Evolutionary conservation across 202 grass and related monocot species (phyloP).

Genomic region (Hordeum pubiflorum): DNA sequence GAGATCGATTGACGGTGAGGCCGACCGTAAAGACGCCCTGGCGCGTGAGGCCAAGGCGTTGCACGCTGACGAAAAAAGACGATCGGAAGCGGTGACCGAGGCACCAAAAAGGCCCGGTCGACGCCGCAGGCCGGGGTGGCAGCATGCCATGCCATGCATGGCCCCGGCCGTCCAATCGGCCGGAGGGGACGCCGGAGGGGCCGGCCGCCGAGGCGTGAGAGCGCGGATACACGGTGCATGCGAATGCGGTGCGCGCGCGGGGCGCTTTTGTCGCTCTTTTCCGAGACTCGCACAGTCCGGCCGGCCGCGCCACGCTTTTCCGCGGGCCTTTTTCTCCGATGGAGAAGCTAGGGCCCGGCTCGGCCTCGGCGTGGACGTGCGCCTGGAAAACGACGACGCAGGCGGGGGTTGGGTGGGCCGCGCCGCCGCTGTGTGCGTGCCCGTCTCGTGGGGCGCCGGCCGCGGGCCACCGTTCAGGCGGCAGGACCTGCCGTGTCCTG

Average conservation of each 20-base stretch:
- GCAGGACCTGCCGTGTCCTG: slow-evolving; percentile 17
- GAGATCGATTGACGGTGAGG: not conserved
- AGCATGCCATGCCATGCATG: not conserved
- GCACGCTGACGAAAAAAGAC: slow-evolving; percentile 31
- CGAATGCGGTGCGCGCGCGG: slow-evolving; percentile 3
- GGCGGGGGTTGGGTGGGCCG: not conserved
- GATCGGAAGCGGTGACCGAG: not conserved
- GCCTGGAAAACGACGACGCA: slow-evolving; percentile 34
- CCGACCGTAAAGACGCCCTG: not conserved
- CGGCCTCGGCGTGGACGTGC: slow-evolving; percentile 25
- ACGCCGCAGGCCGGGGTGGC: not conserved
- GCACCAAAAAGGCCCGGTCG: not conserved
- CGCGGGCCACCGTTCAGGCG: slow-evolving; percentile 6
- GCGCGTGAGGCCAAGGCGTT: slow-evolving; percentile 1
- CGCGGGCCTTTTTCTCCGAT: no score
- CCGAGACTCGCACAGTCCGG: slow-evolving; percentile 37
- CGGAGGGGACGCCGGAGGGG: slow-evolving; percentile 4
- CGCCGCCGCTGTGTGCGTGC: not conserved
- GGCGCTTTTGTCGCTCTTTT: slow-evolving; percentile 37
- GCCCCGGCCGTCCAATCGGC: not conserved
- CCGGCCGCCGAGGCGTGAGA: not conserved
- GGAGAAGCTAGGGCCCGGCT: no score
- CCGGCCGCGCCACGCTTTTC: not conserved
- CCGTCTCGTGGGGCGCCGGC: not conserved
- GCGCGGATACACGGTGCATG: not conserved